Base-by-base conservation (phyloP, 2,329 filamentous ascomycete genomes). In the Ascosphaera aggregata region DNA sequence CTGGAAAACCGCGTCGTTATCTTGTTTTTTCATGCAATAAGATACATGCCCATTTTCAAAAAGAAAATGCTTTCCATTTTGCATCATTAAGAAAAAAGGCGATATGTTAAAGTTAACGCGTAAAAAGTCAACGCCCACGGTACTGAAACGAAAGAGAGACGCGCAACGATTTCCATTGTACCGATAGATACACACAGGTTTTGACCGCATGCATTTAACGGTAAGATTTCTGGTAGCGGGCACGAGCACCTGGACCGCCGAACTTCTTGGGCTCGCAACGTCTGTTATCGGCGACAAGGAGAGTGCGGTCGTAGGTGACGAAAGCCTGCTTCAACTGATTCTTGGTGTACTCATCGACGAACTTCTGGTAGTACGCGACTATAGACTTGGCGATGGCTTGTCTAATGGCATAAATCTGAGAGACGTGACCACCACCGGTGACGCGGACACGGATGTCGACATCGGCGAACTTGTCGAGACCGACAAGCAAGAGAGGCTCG, bases 331-430 rank as follows among this genome's bases (percentile, higher is more conserved):
- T 98, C 60, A 98, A 75, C 67, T 84, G 73, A 76, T 95, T 94
- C 80, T 98, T 98, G 71, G 80, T 82, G 80, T 95, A 85, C 80
- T 98, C 89, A 62, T 98, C 89, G 66, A 95, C 82, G 70, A 77
- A 98, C 75, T 98, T 94, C 71, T 94, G 86, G 80, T 94, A 95
- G 79, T 94, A 94, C 65, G 84, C 79, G 59, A 92, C 77, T 62
- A 92, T 81, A 57, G 78, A 79, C 76, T 95, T 98, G 70, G 85
- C 76, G 61, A 98, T 95, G 57, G 89, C 86, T 71, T 98, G 89
- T 56, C 89, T 84, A 72, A 95, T 82, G 62, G 89, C 89, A 68
- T 95, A 94, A 66, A 93, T 73, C 67, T 94, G 85, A 45, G 81
- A 92, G 50, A 80, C 85, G 73, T 95, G 86, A 69, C 86, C 89